A percentile compares a stretch with the other conserved stretches of the same genome.
Conservation (phyloP, 768 basidiomycete genomes). For the Lactarius tabidus region DNA sequence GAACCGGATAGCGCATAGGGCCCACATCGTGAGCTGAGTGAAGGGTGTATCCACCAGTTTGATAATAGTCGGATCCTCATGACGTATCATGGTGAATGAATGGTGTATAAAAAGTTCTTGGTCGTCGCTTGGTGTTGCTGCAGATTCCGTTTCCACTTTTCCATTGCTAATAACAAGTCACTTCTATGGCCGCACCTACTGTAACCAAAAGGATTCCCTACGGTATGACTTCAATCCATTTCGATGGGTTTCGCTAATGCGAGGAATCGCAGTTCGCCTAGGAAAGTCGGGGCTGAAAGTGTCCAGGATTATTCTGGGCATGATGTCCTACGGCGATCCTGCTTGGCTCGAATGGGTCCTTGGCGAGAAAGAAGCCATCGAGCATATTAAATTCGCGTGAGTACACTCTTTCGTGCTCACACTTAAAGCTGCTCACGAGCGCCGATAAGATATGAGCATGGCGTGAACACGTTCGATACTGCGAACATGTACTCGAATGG, state of each 20-base stretch:
- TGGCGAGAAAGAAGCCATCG: slow-evolving; percentile 29
- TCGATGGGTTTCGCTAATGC: background rate
- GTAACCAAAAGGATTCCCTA: slow-evolving; percentile 17
- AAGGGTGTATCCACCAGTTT: no score
- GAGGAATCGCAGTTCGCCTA: slow-evolving; percentile 26
- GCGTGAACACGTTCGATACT: slow-evolving; percentile 61
- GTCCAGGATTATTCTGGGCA: slow-evolving; percentile 61
- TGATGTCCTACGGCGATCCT: slow-evolving; percentile 51
- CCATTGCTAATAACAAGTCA: background rate
- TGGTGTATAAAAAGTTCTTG: background rate
- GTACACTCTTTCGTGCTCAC: slow-evolving; percentile 10
- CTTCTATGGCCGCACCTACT: slow-evolving; percentile 1
- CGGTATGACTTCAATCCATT: background rate
- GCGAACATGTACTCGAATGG: slow-evolving; percentile 40
- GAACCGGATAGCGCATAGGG: no score
- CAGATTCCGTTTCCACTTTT: background rate
- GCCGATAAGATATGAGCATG: slow-evolving; percentile 46
- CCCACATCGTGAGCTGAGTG: background rate
- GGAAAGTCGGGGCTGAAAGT: slow-evolving; percentile 58
- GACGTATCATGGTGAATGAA: background rate
- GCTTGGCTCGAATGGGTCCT: slow-evolving; percentile 34
- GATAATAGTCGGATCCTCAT: no score
- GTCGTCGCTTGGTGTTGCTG: background rate
- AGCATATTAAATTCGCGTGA: slow-evolving; percentile 30
- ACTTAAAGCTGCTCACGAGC: slow-evolving; percentile 18